Conservation (phyloP, 345 rosid genomes). For the Garcia nutans region DNA sequence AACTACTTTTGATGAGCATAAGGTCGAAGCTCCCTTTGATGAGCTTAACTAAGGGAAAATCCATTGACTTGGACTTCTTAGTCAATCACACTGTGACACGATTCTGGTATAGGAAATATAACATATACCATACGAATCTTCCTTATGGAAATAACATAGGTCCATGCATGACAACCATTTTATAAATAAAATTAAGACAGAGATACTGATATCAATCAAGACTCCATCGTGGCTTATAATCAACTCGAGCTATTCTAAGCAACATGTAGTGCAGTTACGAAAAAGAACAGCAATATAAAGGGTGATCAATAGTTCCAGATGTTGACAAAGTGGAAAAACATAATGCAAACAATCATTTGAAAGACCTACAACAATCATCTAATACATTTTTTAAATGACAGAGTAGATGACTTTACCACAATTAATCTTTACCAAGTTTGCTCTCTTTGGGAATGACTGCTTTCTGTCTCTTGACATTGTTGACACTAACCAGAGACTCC, state of each 20-base stretch:
- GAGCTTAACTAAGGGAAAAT: no score
- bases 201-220: background rate
- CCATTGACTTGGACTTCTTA: no score
- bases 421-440: constrained; percentile 25
- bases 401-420: constrained; percentile 19
- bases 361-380: background rate
- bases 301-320: background rate
- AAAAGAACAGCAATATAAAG: background rate
- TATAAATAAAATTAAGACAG: background rate
- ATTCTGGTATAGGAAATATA: no score
- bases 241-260: background rate
- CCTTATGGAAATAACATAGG: background rate
- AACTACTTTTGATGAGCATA: no score
- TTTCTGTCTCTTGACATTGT: constrained; percentile 20
- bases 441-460: constrained; percentile 7
- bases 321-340: background rate
- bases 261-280: background rate
- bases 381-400: background rate
- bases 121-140: background rate
- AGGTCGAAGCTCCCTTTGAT: no score
- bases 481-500: constrained; percentile 28
- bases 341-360: background rate
- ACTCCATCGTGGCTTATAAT: background rate
- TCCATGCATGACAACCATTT: background rate
- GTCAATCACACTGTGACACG: no score